Base-by-base conservation (phyloP, 78 protist genomes). In the Polysphondylium violaceum region DNA sequence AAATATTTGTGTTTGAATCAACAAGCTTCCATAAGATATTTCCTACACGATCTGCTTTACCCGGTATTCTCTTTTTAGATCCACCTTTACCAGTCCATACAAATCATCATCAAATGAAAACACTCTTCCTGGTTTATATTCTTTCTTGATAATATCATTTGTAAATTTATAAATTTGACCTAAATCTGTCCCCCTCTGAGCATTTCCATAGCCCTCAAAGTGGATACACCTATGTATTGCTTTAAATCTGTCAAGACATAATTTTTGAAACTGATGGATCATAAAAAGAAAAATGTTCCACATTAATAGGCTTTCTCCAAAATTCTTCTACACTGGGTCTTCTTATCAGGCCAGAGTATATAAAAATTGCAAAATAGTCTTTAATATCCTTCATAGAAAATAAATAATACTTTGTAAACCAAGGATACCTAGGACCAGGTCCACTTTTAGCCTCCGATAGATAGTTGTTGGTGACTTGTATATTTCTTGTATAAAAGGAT, bases 61-160 rank as follows among this genome's bases (percentile, higher is more conserved):
- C 79, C 8, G 79, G 61, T 19, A 74, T 55, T 36, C 43, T 29
- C 64, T 74, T 74, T 36, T 74, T 74, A 35, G 2, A 1, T 0
- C 79, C 79, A 36, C 79, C 79, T 43, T 8, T 35, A 56, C 79
- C 65, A 29, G 65, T 31, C 79, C 79, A 74, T 36, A 74, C 3
- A 74, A 5, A 74, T 74, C 79, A 55, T 74, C 79, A 25, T 74
- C 79, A 17, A 74, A 74, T 3, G 79, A 74, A 7, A 53, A 44
- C 7, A 17, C 50, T 3, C n/a, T 19, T 0, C 40, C 27, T 25
- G 44, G 50, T 19, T 1, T n/a, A 21, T 74, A 74, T 12, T 33
- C 12, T 29, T 74, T 3, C 23, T 74, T 74, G 8, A 68, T 68
- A 19, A 40, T 9, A 21, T 8, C 7, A 38, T 65, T 65, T 1